phyloP scores from a whole-genome alignment of 495 filamentous ascomycete species.

The Aspergillus ellipticus region DNA sequence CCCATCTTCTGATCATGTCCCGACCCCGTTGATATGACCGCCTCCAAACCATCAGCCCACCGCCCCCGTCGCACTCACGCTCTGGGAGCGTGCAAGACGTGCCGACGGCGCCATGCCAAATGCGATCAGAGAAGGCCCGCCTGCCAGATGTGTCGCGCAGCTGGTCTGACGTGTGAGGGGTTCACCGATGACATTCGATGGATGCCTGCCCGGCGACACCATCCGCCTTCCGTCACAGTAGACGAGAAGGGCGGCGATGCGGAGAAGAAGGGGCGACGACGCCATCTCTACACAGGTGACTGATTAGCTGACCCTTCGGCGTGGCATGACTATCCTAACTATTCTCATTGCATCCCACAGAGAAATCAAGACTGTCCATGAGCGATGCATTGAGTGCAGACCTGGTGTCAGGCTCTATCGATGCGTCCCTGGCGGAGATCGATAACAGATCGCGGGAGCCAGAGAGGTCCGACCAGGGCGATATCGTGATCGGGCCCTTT shows the following conservation, averaged over 20 bases:
- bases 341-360: too few relatives aligned
- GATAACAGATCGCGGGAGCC: conserved; percentile 25
- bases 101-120: conserved; percentile 37
- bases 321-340: neutral
- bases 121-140: conserved; percentile 37
- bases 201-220: conserved; percentile 17
- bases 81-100: conserved; percentile 34
- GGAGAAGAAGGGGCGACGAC: conserved; percentile 22
- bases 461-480: conserved; percentile 13
- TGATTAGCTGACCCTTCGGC: neutral
- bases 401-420: conserved; percentile 28
- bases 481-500: conserved; percentile 34
- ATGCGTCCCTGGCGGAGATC: conserved; percentile 32
- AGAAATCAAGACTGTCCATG: conserved; percentile 31
- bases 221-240: neutral
- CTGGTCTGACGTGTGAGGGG: conserved; percentile 30
- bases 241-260: conserved; percentile 9
- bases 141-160: conserved; percentile 28
- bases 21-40: conserved; percentile 15
- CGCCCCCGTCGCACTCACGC: conserved; percentile 30
- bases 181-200: conserved; percentile 30
- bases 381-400: conserved; percentile 22
- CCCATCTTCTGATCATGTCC: neutral
- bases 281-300: conserved; percentile 33
- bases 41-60: conserved; percentile 12